These are phyloP conservation scores for Syzygium malaccense DNA, from an alignment of 441 rosid genomes.

Conservation along the genomic window DNA sequence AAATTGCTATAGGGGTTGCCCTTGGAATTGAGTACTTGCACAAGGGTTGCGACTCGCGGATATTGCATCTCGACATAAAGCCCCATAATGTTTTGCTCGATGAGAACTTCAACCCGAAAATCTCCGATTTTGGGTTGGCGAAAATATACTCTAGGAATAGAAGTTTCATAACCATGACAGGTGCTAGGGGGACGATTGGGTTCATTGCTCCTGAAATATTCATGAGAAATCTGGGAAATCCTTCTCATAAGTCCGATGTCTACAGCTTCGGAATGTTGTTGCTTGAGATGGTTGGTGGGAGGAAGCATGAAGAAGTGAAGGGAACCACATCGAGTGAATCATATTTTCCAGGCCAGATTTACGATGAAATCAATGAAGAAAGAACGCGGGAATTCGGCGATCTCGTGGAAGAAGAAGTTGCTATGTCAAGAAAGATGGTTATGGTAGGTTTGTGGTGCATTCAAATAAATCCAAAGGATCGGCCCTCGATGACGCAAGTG, in stretches of 20 bases:
- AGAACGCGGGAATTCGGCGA: not conserved
- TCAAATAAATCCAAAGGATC: conserved; percentile 25
- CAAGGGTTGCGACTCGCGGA: conserved; percentile 20
- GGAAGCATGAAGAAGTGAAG: not conserved
- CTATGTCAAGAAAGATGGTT: conserved; percentile 12
- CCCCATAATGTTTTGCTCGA: conserved; percentile 25
- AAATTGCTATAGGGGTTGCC: conserved; percentile 17
- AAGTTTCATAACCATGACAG: conserved; percentile 18
- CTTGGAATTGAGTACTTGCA: conserved; percentile 27
- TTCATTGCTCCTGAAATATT: conserved; percentile 27
- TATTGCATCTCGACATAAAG: conserved; percentile 29
- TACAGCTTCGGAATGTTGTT: conserved; percentile 40
- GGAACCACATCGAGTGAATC: not conserved
- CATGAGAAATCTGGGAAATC: conserved; percentile 25
- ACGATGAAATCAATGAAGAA: conserved; percentile 16
- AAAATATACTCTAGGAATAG: conserved; percentile 18
- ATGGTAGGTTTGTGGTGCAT: conserved; percentile 37
- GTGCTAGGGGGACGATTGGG: conserved; percentile 23
- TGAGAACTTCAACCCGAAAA: conserved; percentile 15
- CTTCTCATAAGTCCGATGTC: conserved; percentile 29
- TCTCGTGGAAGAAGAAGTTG: not conserved
- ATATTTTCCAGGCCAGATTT: conserved; percentile 27
- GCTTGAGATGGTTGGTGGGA: conserved; percentile 24
- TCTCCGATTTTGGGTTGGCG: conserved; percentile 28
- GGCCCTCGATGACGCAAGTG: conserved; percentile 28